Percentiles rank a stretch among this genome's conserved stretches.
phyloP scores from a whole-genome alignment of 371 early-diverging fungal species.

The Entomophthora muscae region DNA sequence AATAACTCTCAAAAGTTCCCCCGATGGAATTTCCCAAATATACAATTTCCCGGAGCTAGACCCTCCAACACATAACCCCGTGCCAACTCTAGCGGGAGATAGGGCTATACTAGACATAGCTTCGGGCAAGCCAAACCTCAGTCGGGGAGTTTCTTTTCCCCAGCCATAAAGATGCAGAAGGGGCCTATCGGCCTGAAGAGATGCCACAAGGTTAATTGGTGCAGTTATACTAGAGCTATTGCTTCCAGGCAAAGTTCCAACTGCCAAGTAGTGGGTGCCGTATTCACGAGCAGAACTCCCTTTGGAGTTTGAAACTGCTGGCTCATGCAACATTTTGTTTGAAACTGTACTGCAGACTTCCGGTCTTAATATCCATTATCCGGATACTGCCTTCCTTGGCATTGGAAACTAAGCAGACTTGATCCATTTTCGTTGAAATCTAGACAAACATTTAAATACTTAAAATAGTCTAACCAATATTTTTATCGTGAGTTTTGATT shows the following conservation, averaged over 20 bases:
- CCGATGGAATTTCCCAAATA: conserved; percentile 53
- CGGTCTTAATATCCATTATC: not conserved
- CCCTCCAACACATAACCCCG: not conserved
- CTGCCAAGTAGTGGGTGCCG: not conserved
- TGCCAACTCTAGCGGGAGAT: not conserved
- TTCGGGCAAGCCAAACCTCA: not conserved
- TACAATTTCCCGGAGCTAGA: conserved; percentile 22
- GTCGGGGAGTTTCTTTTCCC: not conserved
- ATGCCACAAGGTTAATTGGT: not conserved
- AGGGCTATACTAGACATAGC: not conserved
- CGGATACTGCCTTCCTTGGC: not conserved
- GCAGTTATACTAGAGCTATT: not conserved
- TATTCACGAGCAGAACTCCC: not conserved
- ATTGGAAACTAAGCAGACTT: not conserved
- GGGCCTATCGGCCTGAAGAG: not conserved
- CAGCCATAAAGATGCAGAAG: not conserved
- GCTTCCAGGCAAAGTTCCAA: not conserved
- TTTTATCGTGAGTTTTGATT: too few relatives aligned
- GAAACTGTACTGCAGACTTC: not conserved
- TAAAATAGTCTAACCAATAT: too few relatives aligned
- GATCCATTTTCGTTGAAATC: too few relatives aligned
- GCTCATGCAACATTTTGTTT: conserved; percentile 3
- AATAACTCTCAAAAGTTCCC: conserved; percentile 53
- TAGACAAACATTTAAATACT: too few relatives aligned
- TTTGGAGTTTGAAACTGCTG: not conserved